Evolutionary conservation across 345 rosid species (phyloP).

Genomic region (Syzygium jambos): DNA sequence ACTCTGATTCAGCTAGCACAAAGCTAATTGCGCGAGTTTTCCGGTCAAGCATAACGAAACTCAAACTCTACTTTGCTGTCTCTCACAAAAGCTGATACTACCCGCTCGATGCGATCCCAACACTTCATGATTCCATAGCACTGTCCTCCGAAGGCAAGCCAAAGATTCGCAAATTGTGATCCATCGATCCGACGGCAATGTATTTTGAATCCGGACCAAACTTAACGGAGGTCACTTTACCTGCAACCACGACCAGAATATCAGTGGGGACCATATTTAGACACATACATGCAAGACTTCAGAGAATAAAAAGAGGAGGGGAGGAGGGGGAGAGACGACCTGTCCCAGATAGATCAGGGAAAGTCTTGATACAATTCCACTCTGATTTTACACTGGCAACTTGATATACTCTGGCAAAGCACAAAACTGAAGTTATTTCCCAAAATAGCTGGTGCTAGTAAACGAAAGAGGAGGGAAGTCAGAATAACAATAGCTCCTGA

Average conservation of each 20-base stretch:
- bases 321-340: constrained; percentile 19
- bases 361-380: constrained; percentile 79
- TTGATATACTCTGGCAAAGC: constrained; percentile 61
- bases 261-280: not conserved
- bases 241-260: constrained; percentile 15
- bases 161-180: constrained; percentile 73
- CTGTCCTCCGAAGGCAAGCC: constrained; percentile 60
- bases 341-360: constrained; percentile 97
- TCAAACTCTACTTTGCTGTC: not conserved
- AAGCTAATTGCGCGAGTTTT: not conserved
- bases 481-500: not conserved
- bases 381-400: constrained; percentile 89
- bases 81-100: not conserved
- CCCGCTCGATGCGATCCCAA: not conserved
- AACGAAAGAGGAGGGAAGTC: not conserved
- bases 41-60: not conserved
- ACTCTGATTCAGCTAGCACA: not conserved
- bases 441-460: not conserved
- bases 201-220: constrained; percentile 83
- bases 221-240: constrained; percentile 62
- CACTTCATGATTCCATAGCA: constrained; percentile 29
- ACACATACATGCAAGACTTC: not conserved
- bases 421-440: not conserved
- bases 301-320: not conserved
- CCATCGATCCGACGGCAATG: constrained; percentile 89